These are phyloP conservation scores for Metroxylon sagu DNA, from an alignment of 176 grass and related monocot species.

Conservation along the genomic window DNA sequence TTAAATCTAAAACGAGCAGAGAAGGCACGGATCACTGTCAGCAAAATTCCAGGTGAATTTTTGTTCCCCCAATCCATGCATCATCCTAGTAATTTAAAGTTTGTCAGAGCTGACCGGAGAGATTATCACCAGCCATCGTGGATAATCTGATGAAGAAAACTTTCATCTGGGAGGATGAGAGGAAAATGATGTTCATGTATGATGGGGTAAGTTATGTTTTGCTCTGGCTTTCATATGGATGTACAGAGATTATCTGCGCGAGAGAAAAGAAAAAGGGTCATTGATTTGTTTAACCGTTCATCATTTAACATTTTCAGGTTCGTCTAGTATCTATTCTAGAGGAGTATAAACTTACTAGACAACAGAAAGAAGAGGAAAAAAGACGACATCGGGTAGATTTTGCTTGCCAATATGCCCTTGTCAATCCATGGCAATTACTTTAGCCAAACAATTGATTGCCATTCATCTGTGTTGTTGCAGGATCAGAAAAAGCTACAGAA, in stretches of 20 bases:
- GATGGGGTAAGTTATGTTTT: slow-evolving; percentile 60
- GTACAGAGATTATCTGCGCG: not conserved
- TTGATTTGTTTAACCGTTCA: not conserved
- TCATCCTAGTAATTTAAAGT: not conserved
- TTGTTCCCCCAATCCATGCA: not conserved
- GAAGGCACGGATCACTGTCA: slow-evolving; percentile 64
- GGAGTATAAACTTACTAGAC: slow-evolving; percentile 72
- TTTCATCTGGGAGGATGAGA: slow-evolving; percentile 84
- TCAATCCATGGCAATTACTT: not conserved
- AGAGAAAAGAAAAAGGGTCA: not conserved
- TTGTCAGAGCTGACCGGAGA: not conserved
- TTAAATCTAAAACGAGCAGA: slow-evolving; percentile 89
- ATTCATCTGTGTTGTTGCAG: slow-evolving; percentile 24
- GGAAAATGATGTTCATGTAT: slow-evolving; percentile 77
- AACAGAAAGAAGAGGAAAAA: slow-evolving; percentile 75
- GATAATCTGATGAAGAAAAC: slow-evolving; percentile 75
- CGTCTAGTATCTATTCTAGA: slow-evolving; percentile 82
- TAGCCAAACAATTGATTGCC: not conserved
- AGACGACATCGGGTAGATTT: slow-evolving; percentile 50
- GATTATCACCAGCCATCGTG: slow-evolving; percentile 56
- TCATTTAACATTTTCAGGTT: slow-evolving; percentile 35
- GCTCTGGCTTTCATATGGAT: not conserved
- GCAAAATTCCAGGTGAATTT: slow-evolving; percentile 72
- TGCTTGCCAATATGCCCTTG: slow-evolving; percentile 12
- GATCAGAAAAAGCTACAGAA: slow-evolving; percentile 91